Base-by-base conservation (phyloP, 441 rosid genomes). In the Adansonia madagascariensis region DNA sequence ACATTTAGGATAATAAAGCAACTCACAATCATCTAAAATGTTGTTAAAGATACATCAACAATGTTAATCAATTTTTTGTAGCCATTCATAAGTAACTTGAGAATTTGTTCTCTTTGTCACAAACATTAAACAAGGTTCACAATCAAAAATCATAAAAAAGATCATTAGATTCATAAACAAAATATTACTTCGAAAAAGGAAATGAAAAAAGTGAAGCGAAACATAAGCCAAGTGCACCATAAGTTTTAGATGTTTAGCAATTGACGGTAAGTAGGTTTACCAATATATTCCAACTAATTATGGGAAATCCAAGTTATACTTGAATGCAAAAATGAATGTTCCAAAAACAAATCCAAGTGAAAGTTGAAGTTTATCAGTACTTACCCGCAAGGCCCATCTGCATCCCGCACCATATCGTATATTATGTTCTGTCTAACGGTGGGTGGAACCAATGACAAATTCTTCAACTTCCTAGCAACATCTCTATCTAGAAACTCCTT, bases 301-400 rank as follows among this genome's bases (percentile, higher is more conserved):
- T 67, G 60, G 53, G 18, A 18, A n/a, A 65, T 27, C 27, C 17
- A 14, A 62, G 43, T 35, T n/a, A 62, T 14, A 62, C 46, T 62
- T 35, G 20, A 31, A 62, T 62, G 67, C 43, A 62, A 14, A 62
- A 31, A 62, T 14, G 27, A 18, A 52, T 20, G n/a, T 18, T 50
- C 24, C 27, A 55, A 18, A 18, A 35, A 71, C 39, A 15, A 31
- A 47, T 57, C 73, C 12, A 53, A 47, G 1, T 64, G 15, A 68
- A 57, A 67, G 47, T 6, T 18, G 24, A 31, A 71, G 53, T 43
- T 39, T 17, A 53, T 17, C 15, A 10, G 52, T 10, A 80, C 95
- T 62, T 89, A 92, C 96, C 96, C 84, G 24, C 86, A 85, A 9
- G 97, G 97, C 75, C 98, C 97, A 75, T 79, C 82, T 49, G 8